Percentiles rank a stretch among this genome's conserved stretches.
phyloP scores from a whole-genome alignment of 768 basidiomycete species.

The Termitomyces sp. region DNA sequence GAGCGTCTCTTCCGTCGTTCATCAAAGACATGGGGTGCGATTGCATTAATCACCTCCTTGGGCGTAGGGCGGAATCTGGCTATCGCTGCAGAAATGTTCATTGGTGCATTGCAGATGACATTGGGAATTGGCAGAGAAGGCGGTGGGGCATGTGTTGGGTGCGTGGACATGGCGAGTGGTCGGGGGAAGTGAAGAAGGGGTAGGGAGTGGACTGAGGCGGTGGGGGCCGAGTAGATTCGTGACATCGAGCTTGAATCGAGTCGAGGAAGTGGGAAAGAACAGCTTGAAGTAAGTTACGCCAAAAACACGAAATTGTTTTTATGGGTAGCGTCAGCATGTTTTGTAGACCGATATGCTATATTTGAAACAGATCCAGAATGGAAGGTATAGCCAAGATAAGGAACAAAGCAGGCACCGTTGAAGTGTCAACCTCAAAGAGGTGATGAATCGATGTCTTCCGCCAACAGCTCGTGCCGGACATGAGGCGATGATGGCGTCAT shows the following conservation, averaged over 20 bases:
- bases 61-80: conserved; percentile 36
- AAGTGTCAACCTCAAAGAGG: background rate
- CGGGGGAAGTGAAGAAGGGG: background rate
- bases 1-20: conserved; percentile 25
- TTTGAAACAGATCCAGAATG: conserved; percentile 1
- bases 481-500: conserved; percentile 13
- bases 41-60: conserved; percentile 36
- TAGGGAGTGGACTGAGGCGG: background rate
- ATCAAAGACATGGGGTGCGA: conserved; percentile 42
- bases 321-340: background rate
- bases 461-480: conserved; percentile 3
- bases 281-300: background rate
- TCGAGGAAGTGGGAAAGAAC: background rate
- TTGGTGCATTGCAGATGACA: conserved; percentile 1
- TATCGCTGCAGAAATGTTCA: conserved; percentile 22
- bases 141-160: background rate
- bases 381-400: background rate
- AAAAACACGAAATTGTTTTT: conserved; percentile 6
- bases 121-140: background rate
- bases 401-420: background rate
- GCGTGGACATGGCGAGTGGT: background rate
- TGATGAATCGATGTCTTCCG: background rate
- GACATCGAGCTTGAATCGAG: background rate
- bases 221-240: conserved; percentile 3
- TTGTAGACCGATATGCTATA: background rate